These are phyloP conservation scores for Plasmodium vivax DNA, from an alignment of 169 alveolate genomes.

Conservation along the genomic window DNA sequence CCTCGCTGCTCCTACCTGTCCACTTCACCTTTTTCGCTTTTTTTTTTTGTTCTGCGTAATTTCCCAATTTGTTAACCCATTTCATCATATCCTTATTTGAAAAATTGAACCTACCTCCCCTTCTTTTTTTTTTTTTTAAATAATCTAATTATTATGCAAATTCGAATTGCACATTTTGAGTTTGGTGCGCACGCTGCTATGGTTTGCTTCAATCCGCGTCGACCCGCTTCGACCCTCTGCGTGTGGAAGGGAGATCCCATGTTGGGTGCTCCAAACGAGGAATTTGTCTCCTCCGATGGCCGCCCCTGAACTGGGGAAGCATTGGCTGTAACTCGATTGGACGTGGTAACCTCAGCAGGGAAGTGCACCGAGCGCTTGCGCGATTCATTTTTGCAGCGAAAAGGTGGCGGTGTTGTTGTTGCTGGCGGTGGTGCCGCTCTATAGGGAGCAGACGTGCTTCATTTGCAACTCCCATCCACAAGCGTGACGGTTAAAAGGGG, in stretches of 20 bases:
- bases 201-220: neutral
- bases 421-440: neutral
- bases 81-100: neutral
- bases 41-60: neutral
- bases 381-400: neutral
- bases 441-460: neutral
- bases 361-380: neutral
- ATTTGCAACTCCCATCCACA: neutral
- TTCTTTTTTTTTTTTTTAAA: neutral
- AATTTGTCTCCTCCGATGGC: neutral
- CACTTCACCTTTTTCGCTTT: neutral
- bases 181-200: neutral
- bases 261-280: neutral
- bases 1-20: neutral
- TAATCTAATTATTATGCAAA: neutral
- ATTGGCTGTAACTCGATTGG: no score
- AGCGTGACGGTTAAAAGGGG: neutral
- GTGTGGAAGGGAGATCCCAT: neutral
- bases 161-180: neutral
- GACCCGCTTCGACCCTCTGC: neutral
- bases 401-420: neutral
- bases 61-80: neutral
- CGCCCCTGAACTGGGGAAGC: neutral
- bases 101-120: neutral
- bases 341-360: neutral